These are phyloP conservation scores for Xylariaceae sp. DNA, from an alignment of 2,329 filamentous ascomycete species.

Conservation along the genomic window DNA sequence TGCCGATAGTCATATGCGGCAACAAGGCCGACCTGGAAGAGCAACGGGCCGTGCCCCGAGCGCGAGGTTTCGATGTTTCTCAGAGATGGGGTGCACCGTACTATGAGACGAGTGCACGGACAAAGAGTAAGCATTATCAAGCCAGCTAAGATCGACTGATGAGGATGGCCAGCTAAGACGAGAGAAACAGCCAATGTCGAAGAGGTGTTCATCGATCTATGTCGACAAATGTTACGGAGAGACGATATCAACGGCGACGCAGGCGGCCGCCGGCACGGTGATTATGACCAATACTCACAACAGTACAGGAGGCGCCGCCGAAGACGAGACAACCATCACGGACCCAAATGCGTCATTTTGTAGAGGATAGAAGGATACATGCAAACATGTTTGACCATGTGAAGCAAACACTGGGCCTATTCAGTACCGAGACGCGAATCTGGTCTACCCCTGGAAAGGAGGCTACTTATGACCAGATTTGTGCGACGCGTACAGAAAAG, in stretches of 20 bases:
- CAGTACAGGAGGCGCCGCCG: slow-evolving; percentile 32
- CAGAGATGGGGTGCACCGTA: slow-evolving; percentile 86
- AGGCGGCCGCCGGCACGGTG: slow-evolving; percentile 37
- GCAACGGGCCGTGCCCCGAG: slow-evolving; percentile 70
- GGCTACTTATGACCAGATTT: not conserved
- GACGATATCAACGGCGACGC: slow-evolving; percentile 47
- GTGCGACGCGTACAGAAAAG: not conserved
- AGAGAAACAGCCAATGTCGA: slow-evolving; percentile 66
- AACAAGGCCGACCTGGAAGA: slow-evolving; percentile 91
- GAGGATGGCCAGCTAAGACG: slow-evolving; percentile 3
- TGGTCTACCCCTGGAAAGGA: not conserved
- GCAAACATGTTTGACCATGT: not conserved
- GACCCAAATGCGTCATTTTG: slow-evolving; percentile 41
- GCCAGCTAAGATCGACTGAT: not conserved
- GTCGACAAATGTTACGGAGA: slow-evolving; percentile 73
- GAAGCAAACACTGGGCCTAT: not conserved
- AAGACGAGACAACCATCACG: slow-evolving; percentile 30
- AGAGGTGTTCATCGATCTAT: slow-evolving; percentile 81
- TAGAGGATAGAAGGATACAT: slow-evolving; percentile 25
- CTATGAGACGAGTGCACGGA: slow-evolving; percentile 81
- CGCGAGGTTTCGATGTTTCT: slow-evolving; percentile 77
- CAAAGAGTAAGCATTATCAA: slow-evolving; percentile 49
- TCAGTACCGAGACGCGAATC: not conserved
- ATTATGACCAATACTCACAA: slow-evolving; percentile 35
- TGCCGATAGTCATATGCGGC: slow-evolving; percentile 84